Evolutionary conservation across 305 asterid genomes (phyloP), one percentile per base, ranked within the genome.

Genomic region (Plantago coronopus): DNA sequence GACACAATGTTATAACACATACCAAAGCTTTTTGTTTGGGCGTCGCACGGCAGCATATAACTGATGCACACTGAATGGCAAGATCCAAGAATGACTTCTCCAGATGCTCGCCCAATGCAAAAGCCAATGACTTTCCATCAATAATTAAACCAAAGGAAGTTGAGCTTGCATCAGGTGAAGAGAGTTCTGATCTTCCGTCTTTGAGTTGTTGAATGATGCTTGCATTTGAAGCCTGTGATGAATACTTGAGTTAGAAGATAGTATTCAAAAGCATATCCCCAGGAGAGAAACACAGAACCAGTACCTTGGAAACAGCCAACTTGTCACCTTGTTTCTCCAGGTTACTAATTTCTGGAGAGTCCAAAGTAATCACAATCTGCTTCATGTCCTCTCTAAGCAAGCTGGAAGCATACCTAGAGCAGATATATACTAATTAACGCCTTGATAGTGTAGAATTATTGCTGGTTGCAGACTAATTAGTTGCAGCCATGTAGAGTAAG

Each of bases 11-110:
- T 37, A 59, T 40, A 61, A 71, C 51, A 79, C 97, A 64, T 75
- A 93, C 99, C 51, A 87, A 94, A 61, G 99, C 99, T 81, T 93
- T 93, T 78, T 93, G 99, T 75, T 93, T 93, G 43, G 99, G 99
- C 2, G 96, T 80, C 62, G 97, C 77, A 68, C 99, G 96, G 63
- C 99, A 93, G 70, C 99, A 93, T 70, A 93, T 87, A 67, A 93
- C 96, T 45, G 99, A 87, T 47, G 84, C 75, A 64, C 99, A 93
- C 66, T 68, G 72, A 62, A 79, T 40, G 4, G 97, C 96, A 62
- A 93, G 91, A 64, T 82, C 91, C 85, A 89, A 73, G 76, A 93
- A 89, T 1, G 83, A 66, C 37, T 68, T 74, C 66, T 85, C 89
- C 71, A 83, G 70, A 61, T 76, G 64, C 75, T 80, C 72, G 76